A percentile compares a stretch with the other conserved stretches of the same genome.
Evolutionary conservation across 768 basidiomycete genomes (phyloP).

Genomic region (Phanerochaete carnosa): DNA sequence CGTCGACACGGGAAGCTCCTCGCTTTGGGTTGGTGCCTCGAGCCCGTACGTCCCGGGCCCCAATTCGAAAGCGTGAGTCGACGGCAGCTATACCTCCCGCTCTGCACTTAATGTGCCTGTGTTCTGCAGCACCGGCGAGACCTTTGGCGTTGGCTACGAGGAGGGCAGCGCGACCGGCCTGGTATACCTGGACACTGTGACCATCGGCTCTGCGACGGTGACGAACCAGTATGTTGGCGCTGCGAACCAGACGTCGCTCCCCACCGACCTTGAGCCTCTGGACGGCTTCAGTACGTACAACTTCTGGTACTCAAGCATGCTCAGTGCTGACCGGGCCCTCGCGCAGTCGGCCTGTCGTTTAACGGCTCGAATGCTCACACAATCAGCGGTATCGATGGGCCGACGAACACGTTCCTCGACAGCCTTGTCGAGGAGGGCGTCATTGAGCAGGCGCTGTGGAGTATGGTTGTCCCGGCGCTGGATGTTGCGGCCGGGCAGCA

Average conservation of each 20-base stretch:
- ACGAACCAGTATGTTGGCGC: conserved; percentile 4
- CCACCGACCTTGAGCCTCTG: neutral
- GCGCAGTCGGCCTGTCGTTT: conserved; percentile 5
- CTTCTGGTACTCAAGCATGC: neutral
- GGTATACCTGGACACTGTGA: conserved; percentile 5
- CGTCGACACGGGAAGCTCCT: conserved; percentile 9
- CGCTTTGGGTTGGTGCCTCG: conserved; percentile 10
- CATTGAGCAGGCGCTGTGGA: conserved; percentile 1
- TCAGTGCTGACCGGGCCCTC: neutral
- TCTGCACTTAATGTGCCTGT: neutral
- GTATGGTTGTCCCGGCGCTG: neutral
- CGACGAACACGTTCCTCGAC: conserved; percentile 8
- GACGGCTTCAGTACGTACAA: conserved; percentile 7
- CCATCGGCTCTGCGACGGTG: conserved; percentile 4
- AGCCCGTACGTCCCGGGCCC: conserved; percentile 5
- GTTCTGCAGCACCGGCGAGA: neutral
- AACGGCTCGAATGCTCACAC: conserved; percentile 6
- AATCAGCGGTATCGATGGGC: neutral
- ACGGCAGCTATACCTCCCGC: no score
- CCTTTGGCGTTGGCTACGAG: conserved; percentile 1
- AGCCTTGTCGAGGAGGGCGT: neutral
- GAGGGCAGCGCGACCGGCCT: conserved; percentile 1
- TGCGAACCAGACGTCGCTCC: neutral
- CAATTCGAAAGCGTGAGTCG: neutral
- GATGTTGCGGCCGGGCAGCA: neutral